Conservation (phyloP, 2,329 filamentous ascomycete genomes). For the Aspergillus pseudonomiae region DNA sequence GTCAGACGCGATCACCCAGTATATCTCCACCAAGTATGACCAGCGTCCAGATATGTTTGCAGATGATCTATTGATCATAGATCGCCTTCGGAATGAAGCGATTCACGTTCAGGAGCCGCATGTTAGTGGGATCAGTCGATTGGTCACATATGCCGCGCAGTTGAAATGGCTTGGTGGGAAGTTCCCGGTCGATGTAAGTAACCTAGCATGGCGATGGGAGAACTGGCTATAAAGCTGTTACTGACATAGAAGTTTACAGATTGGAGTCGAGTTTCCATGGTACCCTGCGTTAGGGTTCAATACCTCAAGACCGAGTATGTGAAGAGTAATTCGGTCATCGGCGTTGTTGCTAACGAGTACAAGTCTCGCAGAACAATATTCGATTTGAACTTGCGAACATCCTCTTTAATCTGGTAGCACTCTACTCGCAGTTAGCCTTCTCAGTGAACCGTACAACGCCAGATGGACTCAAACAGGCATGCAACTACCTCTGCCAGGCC, state of each 20-base stretch:
- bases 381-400: slow-evolving; percentile 88
- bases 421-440: slow-evolving; percentile 90
- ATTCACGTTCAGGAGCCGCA: slow-evolving; percentile 88
- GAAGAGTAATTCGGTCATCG: background rate
- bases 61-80: slow-evolving; percentile 83
- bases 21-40: slow-evolving; percentile 98
- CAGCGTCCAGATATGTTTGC: slow-evolving; percentile 97
- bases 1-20: slow-evolving; percentile 82
- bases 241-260: slow-evolving; percentile 52
- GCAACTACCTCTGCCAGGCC: slow-evolving; percentile 85
- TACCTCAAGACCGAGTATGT: slow-evolving; percentile 65
- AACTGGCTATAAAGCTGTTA: background rate
- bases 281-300: slow-evolving; percentile 93
- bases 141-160: slow-evolving; percentile 91
- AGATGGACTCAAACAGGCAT: slow-evolving; percentile 84
- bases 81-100: slow-evolving; percentile 81
- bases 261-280: slow-evolving; percentile 95
- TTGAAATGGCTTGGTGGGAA: slow-evolving; percentile 91
- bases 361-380: slow-evolving; percentile 65
- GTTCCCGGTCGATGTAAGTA: slow-evolving; percentile 85
- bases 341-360: background rate
- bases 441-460: slow-evolving; percentile 74
- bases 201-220: background rate
- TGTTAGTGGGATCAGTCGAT: slow-evolving; percentile 78
- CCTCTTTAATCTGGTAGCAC: slow-evolving; percentile 87